A percentile compares a stretch with the other conserved stretches of the same genome.
Evolutionary conservation across 768 basidiomycete genomes (phyloP).

Genomic region (Hypholoma fasciculare): DNA sequence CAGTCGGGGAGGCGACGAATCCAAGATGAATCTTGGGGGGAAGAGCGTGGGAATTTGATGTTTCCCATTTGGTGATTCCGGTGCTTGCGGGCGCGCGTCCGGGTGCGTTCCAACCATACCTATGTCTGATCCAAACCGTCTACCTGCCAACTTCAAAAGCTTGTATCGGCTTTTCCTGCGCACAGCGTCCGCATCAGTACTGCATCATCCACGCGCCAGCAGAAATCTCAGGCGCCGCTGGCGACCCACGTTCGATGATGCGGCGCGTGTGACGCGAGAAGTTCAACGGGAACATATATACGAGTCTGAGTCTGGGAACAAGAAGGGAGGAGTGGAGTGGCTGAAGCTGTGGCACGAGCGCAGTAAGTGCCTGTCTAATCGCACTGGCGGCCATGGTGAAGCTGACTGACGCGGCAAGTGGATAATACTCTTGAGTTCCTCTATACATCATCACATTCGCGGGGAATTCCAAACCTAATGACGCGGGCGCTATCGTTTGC

Average conservation of each 20-base stretch:
- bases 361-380: constrained; percentile 35
- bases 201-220: constrained; percentile 48
- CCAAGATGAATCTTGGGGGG: too few species aligned
- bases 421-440: constrained; percentile 66
- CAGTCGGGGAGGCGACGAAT: too few species aligned
- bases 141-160: constrained; percentile 47
- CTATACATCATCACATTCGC: constrained; percentile 58
- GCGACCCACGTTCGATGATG: constrained; percentile 56
- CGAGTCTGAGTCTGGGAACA: constrained; percentile 16
- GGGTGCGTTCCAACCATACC: neutral
- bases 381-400: constrained; percentile 1
- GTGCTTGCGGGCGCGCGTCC: neutral
- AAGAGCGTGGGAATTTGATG: too few species aligned
- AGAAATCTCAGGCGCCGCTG: constrained; percentile 47
- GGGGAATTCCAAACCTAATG: constrained; percentile 60
- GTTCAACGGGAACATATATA: constrained; percentile 28
- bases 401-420: constrained; percentile 39
- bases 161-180: constrained; percentile 63
- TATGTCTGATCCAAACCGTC: constrained; percentile 6
- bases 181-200: constrained; percentile 54
- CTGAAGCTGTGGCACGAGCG: constrained; percentile 55
- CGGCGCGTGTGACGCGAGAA: constrained; percentile 40
- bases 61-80: too few species aligned
- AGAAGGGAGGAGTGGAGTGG: constrained; percentile 38
- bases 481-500: constrained; percentile 55